Base-by-base conservation (phyloP, 176 grass and related monocot genomes). In the Panicum miliaceum region DNA sequence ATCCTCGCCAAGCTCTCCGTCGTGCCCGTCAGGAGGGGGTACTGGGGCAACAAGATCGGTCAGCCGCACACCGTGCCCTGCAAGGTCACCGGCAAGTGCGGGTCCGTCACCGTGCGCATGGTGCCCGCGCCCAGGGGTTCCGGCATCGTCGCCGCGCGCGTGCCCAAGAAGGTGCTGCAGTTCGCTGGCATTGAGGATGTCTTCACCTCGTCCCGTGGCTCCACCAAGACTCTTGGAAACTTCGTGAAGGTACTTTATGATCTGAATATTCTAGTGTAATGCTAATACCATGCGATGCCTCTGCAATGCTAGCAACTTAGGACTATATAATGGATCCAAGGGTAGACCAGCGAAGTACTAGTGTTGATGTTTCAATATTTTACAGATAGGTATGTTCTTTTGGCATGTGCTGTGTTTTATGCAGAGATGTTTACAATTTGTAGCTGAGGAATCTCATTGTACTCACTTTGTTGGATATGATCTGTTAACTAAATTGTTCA, bases 181-280 rank as follows among this genome's bases (percentile, higher is more conserved):
- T 97, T 97, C 22, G 91, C 94, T 5, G 94, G 94, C 5, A 97
- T 97, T 12, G 94, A 97, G 58, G 94, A 97, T 78, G 94, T 97
- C 71, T 97, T 97, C 78, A 97, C 91, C 61, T 86, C 91, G 0
- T 97, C 94, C 1, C 91, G 94, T 81, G 94, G 94, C 64, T 97
- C 94, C 77, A 97, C 94, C n/a, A 97, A 93, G 84, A 97, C 91
- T 78, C 94, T 97, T 56, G 94, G 94, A 50, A 97, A 97, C 87
- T 97, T 97, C 77, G 94, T 97, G 34, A 97, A 97, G 94, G 94
- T 97, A 71, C 23, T 23, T 83, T 58, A 40, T 69, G 22, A 20
- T 51, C 13, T 47, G 46, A 51, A 1, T 62, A 6, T 16, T 80
- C 0, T 26, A 35, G 18, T 35, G 11, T 7, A 16, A 20, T 68